These are phyloP conservation scores for Pythium dissimile DNA, from an alignment of 352 stramenopile genomes.

Conservation along the genomic window DNA sequence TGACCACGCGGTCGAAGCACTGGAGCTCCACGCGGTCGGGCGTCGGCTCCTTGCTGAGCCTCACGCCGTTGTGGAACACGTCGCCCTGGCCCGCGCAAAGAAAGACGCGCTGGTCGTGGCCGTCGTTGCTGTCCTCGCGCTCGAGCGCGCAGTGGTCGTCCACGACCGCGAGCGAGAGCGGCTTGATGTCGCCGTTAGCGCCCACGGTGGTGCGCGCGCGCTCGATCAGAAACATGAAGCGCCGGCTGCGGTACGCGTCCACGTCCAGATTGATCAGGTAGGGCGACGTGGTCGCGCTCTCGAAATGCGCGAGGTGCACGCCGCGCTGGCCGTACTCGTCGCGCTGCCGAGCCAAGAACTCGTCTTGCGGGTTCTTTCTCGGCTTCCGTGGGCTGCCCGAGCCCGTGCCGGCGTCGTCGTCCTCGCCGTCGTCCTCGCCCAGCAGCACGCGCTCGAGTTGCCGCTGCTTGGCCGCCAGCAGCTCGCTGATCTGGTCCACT, in stretches of 20 bases:
- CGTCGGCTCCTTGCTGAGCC: slow-evolving; percentile 34
- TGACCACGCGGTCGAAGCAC: slow-evolving; percentile 73
- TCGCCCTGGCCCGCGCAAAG: slow-evolving; percentile 76
- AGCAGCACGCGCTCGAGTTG: slow-evolving; percentile 67
- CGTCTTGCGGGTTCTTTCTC: slow-evolving; percentile 60
- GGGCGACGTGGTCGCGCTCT: slow-evolving; percentile 72
- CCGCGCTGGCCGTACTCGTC: slow-evolving; percentile 91
- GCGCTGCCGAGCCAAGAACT: slow-evolving; percentile 84
- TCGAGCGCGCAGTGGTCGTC: slow-evolving; percentile 85
- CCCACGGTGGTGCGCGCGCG: slow-evolving; percentile 47
- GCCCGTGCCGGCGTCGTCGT: slow-evolving; percentile 10
- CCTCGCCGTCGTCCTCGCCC: slow-evolving; percentile 38
- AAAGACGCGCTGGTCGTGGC: slow-evolving; percentile 31
- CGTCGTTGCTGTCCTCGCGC: no score
- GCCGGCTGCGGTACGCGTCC: slow-evolving; percentile 89
- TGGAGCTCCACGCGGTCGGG: slow-evolving; percentile 35
- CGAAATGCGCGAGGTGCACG: slow-evolving; percentile 88
- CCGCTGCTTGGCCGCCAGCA: slow-evolving; percentile 69
- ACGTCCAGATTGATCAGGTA: slow-evolving; percentile 95
- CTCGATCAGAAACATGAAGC: slow-evolving; percentile 91
- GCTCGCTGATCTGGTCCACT: slow-evolving; percentile 58
- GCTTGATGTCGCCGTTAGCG: slow-evolving; percentile 88
- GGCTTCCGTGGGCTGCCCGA: no score
- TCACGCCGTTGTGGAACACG: slow-evolving; percentile 86
- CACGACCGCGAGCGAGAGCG: slow-evolving; percentile 89